Evolutionary conservation across 2,329 filamentous ascomycete genomes (phyloP).

Genomic region (Hypoxylon rubiginosum): DNA sequence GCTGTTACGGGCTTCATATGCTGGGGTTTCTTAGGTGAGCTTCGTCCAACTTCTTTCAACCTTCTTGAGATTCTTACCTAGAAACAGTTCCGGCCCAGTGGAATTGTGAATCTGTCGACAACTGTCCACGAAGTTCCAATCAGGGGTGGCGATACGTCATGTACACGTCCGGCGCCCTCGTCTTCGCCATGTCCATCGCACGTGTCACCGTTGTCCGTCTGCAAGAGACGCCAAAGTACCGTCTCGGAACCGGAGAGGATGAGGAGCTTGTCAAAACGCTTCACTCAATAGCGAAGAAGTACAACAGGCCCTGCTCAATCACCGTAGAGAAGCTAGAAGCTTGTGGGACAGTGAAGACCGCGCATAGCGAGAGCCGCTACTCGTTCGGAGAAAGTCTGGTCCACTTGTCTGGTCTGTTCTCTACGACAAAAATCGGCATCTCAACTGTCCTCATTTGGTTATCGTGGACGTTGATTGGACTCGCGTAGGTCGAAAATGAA

Average conservation of each 20-base stretch:
- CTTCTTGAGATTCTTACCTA: constrained; percentile 14
- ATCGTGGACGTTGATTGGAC: constrained; percentile 77
- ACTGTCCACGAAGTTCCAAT: constrained; percentile 60
- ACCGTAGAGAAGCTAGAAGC: constrained; percentile 61
- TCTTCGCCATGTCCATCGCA: constrained; percentile 64
- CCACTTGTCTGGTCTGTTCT: constrained; percentile 76
- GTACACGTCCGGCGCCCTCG: constrained; percentile 61
- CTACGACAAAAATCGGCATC: constrained; percentile 69
- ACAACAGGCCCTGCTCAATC: constrained; percentile 58
- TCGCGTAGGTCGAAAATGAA: constrained; percentile 64
- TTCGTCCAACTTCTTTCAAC: background rate
- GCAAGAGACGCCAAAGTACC: constrained; percentile 71
- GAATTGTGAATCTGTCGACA: constrained; percentile 57
- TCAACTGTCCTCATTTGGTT: constrained; percentile 76
- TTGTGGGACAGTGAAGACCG: constrained; percentile 58
- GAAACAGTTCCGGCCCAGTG: constrained; percentile 54
- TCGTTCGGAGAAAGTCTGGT: constrained; percentile 54
- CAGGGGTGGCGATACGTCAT: constrained; percentile 66
- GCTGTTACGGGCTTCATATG: constrained; percentile 63
- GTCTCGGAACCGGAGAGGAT: constrained; percentile 66
- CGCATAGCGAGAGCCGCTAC: constrained; percentile 54
- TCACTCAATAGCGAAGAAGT: constrained; percentile 55
- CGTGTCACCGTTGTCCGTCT: constrained; percentile 68
- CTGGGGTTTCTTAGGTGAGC: constrained; percentile 62
- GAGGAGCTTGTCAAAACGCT: constrained; percentile 62